These are phyloP conservation scores for Aristolochia fimbriata DNA, from an alignment of 164 flowering plant species.

Conservation along the genomic window DNA sequence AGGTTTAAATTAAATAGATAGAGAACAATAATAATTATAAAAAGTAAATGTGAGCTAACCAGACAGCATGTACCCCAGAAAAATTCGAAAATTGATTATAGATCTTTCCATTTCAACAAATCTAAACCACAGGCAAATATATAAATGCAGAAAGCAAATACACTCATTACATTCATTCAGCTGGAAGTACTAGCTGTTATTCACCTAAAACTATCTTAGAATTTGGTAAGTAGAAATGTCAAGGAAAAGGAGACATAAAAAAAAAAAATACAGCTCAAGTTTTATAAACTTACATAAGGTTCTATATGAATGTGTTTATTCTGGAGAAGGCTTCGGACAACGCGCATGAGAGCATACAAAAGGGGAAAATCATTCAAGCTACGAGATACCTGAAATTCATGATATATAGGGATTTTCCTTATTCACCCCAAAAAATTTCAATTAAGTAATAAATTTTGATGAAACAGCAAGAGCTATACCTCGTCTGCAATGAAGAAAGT, in stretches of 20 bases:
- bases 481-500: constrained; percentile 82
- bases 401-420: neutral
- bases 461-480: constrained; percentile 27
- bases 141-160: neutral
- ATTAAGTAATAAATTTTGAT: neutral
- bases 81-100: too few species aligned
- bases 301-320: constrained; percentile 90
- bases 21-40: neutral
- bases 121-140: neutral
- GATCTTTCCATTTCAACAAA: neutral
- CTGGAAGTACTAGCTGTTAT: too few species aligned
- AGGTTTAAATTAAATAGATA: neutral
- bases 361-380: constrained; percentile 43
- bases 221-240: too few species aligned
- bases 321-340: constrained; percentile 78
- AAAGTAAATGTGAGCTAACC: neutral
- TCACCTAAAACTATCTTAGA: too few species aligned
- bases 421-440: too few species aligned
- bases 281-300: constrained; percentile 76
- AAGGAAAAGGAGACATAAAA: too few species aligned
- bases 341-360: constrained; percentile 87
- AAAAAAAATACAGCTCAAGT: too few species aligned
- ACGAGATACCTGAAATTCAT: constrained; percentile 55
- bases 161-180: too few species aligned
- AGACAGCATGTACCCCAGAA: too few species aligned